Percentiles rank a stretch among this genome's conserved stretches.
phyloP scores from a whole-genome alignment of 1,284 basidiomycete genomes.

The Puccinia brachypodii region DNA sequence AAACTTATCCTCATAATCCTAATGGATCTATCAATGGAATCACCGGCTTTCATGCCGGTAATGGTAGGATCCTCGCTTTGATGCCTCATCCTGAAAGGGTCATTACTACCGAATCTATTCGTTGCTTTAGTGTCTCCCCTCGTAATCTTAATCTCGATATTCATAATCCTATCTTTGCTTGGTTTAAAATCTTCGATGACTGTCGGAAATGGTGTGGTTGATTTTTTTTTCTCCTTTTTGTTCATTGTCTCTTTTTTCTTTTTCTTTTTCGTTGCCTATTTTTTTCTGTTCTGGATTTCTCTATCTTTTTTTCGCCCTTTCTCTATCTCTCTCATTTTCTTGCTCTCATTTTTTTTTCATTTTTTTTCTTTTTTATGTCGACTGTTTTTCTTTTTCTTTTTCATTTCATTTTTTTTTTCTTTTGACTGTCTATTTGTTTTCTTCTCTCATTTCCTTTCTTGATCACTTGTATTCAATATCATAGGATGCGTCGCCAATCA shows the following conservation, averaged over 20 bases:
- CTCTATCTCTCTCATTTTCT: not conserved
- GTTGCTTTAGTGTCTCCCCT: slow-evolving; percentile 63
- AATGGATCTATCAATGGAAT: slow-evolving; percentile 87
- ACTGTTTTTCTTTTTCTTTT: not conserved
- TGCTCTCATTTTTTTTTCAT: not conserved
- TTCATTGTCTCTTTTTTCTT: not conserved
- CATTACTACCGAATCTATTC: slow-evolving; percentile 69
- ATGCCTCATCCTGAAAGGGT: slow-evolving; percentile 96
- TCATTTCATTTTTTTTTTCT: not conserved
- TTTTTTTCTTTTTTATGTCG: not conserved
- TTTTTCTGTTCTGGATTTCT: not conserved
- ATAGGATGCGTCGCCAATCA: not conserved
- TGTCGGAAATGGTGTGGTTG: slow-evolving; percentile 38
- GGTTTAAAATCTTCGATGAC: slow-evolving; percentile 47
- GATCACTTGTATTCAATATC: not conserved
- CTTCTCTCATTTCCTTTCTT: not conserved
- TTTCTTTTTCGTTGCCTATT: not conserved
- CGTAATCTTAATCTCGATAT: not conserved
- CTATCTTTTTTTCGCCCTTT: not conserved
- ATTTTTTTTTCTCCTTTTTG: not conserved
- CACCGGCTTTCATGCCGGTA: slow-evolving; percentile 79
- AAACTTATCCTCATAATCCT: slow-evolving; percentile 86
- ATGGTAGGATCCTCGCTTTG: slow-evolving; percentile 83
- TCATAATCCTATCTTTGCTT: slow-evolving; percentile 56
- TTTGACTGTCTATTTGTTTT: not conserved